Evolutionary conservation across 495 filamentous ascomycete species (phyloP).

Genomic region (Hypoxylon fuscum): DNA sequence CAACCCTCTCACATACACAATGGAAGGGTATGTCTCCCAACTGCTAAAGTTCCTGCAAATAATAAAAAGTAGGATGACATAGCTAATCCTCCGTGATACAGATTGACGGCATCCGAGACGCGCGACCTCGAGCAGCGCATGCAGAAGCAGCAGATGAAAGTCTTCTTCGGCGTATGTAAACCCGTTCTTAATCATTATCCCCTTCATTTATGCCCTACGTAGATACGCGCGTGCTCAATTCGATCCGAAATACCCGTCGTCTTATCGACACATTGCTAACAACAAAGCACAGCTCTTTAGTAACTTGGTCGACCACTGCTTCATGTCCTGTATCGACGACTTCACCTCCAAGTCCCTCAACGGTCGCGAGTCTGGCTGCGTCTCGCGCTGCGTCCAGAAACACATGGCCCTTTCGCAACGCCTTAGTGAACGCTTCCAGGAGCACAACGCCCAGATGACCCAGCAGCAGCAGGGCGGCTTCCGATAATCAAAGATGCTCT

Average conservation of each 20-base stretch:
- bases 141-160: slow-evolving; percentile 97
- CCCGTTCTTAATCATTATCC: background rate
- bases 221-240: no score
- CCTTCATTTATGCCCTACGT: no score
- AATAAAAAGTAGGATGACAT: background rate
- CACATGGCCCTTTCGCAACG: slow-evolving; percentile 87
- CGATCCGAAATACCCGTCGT: no score
- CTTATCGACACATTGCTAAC: slow-evolving; percentile 19
- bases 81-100: slow-evolving; percentile 32
- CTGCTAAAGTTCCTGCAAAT: background rate
- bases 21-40: slow-evolving; percentile 38
- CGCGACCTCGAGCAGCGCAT: slow-evolving; percentile 90
- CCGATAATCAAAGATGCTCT: slow-evolving; percentile 23
- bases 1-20: background rate
- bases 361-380: slow-evolving; percentile 85
- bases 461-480: slow-evolving; percentile 55
- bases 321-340: slow-evolving; percentile 96
- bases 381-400: slow-evolving; percentile 94
- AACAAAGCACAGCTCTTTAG: slow-evolving; percentile 82
- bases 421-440: slow-evolving; percentile 89
- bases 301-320: slow-evolving; percentile 93
- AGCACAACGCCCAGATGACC: slow-evolving; percentile 90
- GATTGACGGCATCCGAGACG: slow-evolving; percentile 83
- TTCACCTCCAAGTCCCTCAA: slow-evolving; percentile 96
- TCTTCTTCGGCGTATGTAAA: slow-evolving; percentile 88